Evolutionary conservation across 2,329 filamentous ascomycete species (phyloP).

Genomic region (Fusarium sp.): DNA sequence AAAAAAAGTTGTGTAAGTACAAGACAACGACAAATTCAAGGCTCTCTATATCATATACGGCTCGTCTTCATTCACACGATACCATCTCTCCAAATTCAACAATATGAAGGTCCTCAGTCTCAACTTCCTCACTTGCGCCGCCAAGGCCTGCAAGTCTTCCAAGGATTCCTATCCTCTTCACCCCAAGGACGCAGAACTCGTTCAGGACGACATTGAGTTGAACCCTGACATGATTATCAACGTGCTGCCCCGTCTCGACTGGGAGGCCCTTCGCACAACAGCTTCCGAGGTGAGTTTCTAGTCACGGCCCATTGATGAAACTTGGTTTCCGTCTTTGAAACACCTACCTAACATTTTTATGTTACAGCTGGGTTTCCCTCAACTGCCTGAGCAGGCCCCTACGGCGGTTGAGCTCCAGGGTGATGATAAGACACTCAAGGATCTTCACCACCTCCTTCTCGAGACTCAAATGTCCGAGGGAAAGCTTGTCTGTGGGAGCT

Average conservation of each 20-base stretch:
- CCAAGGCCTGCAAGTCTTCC: constrained; percentile 91
- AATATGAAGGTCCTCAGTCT: constrained; percentile 94
- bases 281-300: constrained; percentile 75
- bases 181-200: constrained; percentile 90
- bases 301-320: background rate
- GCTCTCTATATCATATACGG: background rate
- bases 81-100: background rate
- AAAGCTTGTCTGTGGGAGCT: constrained; percentile 89
- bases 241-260: constrained; percentile 88
- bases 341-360: constrained; percentile 16
- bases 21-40: constrained; percentile 14
- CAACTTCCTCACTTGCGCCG: constrained; percentile 96
- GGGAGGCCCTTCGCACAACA: constrained; percentile 81
- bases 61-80: background rate
- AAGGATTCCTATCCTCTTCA: constrained; percentile 88
- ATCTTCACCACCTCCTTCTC: constrained; percentile 84
- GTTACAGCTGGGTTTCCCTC: constrained; percentile 80
- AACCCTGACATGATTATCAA: constrained; percentile 86
- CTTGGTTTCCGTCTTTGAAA: constrained; percentile 3
- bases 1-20: constrained; percentile 53
- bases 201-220: constrained; percentile 85
- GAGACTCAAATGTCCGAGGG: constrained; percentile 93
- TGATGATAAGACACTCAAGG: constrained; percentile 77
- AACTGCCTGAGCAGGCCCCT: constrained; percentile 74
- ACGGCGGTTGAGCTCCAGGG: constrained; percentile 70